Evolutionary conservation across 139 green algal species (phyloP).

Genomic region (Gonium pectorale): DNA sequence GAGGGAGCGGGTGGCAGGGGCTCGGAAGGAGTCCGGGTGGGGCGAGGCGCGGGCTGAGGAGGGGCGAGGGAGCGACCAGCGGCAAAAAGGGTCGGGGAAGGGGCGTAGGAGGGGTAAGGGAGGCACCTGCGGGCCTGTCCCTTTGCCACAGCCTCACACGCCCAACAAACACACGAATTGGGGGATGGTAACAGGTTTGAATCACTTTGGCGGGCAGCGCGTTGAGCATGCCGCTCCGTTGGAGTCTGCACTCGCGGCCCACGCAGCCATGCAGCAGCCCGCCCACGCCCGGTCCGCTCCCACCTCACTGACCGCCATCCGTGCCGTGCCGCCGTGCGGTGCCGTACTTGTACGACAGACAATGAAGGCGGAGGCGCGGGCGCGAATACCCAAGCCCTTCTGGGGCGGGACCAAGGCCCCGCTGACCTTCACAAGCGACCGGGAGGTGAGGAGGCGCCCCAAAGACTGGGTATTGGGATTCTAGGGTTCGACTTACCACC

Average conservation of each 20-base stretch:
- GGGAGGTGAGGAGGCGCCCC: background rate
- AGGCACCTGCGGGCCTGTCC: background rate
- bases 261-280: no score
- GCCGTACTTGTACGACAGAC: background rate
- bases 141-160: no score
- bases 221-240: no score
- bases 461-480: background rate
- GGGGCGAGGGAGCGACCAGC: no score
- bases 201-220: no score
- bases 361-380: constrained; percentile 44
- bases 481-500: no score
- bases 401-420: background rate
- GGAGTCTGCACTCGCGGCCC: no score
- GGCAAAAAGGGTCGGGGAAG: background rate
- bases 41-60: no score
- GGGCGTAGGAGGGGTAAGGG: background rate
- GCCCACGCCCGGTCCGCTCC: no score
- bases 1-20: background rate
- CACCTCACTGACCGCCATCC: no score
- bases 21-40: background rate
- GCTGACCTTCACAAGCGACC: background rate
- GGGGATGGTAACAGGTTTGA: no score
- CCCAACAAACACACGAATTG: no score
- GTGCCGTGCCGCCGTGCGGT: background rate
- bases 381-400: constrained; percentile 44